Base-by-base conservation (phyloP, 257 asterid species). In the Solanum commersonii region DNA sequence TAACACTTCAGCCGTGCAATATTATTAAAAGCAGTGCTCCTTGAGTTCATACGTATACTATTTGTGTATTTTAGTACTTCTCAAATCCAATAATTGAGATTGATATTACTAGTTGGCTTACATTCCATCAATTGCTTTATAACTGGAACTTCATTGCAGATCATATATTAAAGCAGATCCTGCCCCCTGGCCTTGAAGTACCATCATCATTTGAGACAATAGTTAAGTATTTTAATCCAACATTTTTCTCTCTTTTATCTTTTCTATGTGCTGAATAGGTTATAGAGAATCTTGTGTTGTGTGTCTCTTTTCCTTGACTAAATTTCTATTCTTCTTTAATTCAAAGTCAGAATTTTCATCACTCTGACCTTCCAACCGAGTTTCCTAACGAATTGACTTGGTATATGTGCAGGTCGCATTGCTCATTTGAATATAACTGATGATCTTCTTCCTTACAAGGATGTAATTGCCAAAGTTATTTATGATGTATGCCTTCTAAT, bases 181-280 rank as follows among this genome's bases (percentile, higher is more conserved):
- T 96, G 86, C 99, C 99, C 29, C 82, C 93, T 87, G 98, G 96
- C 85, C 56, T 96, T 81, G 99, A 95, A 84, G 93, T 95, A 52
- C 99, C 98, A 23, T 95, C 99, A n/a, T 97, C 98, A 42, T 97
- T 97, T 89, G 99, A 96, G 93, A 96, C 98, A 89, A 94, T 97
- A 94, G 99, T 94, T 97, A 95, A 95, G 99, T 97, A 89, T 88
- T 88, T 90, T 88, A 86, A 87, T 84, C 56, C 77, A 76, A 38
- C 79, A 63, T 68, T 67, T 63, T 25, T 52, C 68, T 12, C 73
- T 49, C 42, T 56, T 33, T 33, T 63, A 59, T 70, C 27, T 79
- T 70, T 71, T 10, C 27, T 35, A 10, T 13, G 22, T 84, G 49
- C 35, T 84, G 29, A 9, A 29, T 37, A 73, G 15, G 37, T 35